Evolutionary conservation across 108 stramenopile genomes (phyloP), one percentile per base, ranked within the genome.

Genomic region (Chaetoceros muelleri): DNA sequence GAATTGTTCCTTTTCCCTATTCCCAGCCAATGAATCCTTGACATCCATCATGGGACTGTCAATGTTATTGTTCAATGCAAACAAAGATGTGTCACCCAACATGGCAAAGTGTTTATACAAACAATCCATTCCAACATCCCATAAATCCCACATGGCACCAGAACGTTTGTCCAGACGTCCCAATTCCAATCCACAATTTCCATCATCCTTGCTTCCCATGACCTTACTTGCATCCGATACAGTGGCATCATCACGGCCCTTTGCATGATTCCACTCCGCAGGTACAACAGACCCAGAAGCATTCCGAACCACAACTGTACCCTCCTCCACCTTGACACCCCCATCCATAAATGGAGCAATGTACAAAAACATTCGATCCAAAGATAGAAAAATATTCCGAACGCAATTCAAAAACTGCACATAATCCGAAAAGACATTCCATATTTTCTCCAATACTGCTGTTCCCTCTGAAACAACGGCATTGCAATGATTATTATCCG

Each of bases 361-460:
- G 25, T 57, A 72, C 0, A 84, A 73, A 62, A 69, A 87, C 26
- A 62, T 69, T 44, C 82, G 66, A 70, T 93, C 91, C 44, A 93
- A 72, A 64, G 81, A 82, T 48, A 88, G 65, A 51, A 86, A 93
- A 20, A 93, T 79, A 55, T 71, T 79, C 21, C 91, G 73, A 13
- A 93, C 75, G 49, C 74, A 84, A 1, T 67, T 72, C 73, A 92
- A 45, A 50, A 68, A 73, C 27, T 69, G 62, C 19, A 63, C 51
- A 10, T 51, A 57, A 44, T 64, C 59, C 21, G 67, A 64, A 20
- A 51, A 64, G 10, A 72, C 55, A 18, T 30, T 23, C 44, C 61
- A 64, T 53, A 60, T 60, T 23, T 61, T 48, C 5, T 46, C 56
- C 47, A 73, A 50, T 18, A 69, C 24, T 21, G 48, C 40, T 46